Base-by-base conservation (phyloP, 768 basidiomycete species). In the Mrakia hoshinonis region DNA sequence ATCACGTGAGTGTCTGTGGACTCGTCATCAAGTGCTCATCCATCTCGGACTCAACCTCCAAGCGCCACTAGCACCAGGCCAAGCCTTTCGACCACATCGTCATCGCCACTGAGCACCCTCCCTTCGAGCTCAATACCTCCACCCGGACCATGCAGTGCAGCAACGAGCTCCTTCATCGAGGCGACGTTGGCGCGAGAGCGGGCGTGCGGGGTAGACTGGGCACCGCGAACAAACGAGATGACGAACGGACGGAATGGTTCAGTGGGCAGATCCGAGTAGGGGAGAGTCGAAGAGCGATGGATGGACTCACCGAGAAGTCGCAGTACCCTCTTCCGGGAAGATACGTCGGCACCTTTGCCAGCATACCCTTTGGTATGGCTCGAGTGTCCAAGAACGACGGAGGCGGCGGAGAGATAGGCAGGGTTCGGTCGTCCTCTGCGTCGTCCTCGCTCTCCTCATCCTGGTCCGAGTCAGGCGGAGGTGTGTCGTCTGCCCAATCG, bases 311-410 rank as follows among this genome's bases (percentile, higher is more conserved):
- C 0, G 75, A 69, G 5, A 74, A 70, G 15, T 74, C 68, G 36
- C 70, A 39, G 60, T 38, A 51, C 24, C 68, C 74, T 36, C 68
- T 70, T 1, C 74, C 31, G 10, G 67, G 64, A 64, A 76, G 70
- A 39, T 75, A 24, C 38, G 74, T 68, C n/a, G 60, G 68, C 7
- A 74, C 49, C 12, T 64, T 66, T 26, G 60, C n/a, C 12, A 75
- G 46, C 1, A 73, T 38, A 9, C 48, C 36, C 38, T 76, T 70
- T 0, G 77, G 47, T n/a, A 81, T 70, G 0, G 38, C 29, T 0
- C 64, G 22, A 0, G 79, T 78, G 47, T 79, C 76, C 22, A 74
- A 67, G 69, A 78, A 80, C 0, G 79, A 78, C 11, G 79, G 80
- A 26, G 80, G 80, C 0, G 81, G 75, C 1, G 78, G 76, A 0